Evolutionary conservation across 495 filamentous ascomycete species (phyloP).

Genomic region (Xylaria flabelliformis): DNA sequence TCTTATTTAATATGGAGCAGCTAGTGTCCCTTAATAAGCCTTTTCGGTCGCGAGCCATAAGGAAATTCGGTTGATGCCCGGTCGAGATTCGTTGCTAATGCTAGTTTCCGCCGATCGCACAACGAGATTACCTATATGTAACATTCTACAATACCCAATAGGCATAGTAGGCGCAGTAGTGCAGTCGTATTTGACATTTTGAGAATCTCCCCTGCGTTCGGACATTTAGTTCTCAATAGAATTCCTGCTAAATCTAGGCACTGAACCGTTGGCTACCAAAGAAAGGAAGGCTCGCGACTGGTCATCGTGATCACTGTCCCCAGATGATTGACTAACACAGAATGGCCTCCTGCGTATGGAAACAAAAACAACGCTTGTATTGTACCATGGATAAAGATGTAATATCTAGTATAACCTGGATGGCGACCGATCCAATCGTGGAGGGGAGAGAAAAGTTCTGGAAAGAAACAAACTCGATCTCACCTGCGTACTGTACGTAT

Average conservation of each 20-base stretch:
- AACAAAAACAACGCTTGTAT: background rate
- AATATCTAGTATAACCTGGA: background rate
- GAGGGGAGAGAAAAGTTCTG: conserved; percentile 10
- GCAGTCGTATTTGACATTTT: conserved; percentile 18
- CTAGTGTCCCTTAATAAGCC: conserved; percentile 24
- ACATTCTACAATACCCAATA: background rate
- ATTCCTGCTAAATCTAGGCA: conserved; percentile 3
- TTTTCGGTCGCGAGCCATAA: conserved; percentile 5
- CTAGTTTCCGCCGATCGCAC: conserved; percentile 29
- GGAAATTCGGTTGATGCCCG: conserved; percentile 28
- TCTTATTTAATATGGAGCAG: conserved; percentile 3
- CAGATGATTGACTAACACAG: background rate
- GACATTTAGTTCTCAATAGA: background rate
- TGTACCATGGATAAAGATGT: background rate
- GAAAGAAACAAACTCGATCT: conserved; percentile 15
- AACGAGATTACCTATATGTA: conserved; percentile 25
- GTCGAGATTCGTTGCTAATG: conserved; percentile 27
- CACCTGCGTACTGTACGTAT: background rate
- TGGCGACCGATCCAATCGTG: background rate
- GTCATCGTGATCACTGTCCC: background rate
- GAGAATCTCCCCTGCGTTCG: conserved; percentile 6
- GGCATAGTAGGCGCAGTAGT: conserved; percentile 7
- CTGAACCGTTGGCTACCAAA: background rate
- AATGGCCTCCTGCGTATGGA: no score
- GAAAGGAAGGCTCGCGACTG: background rate